phyloP scores from a whole-genome alignment of 805 yeast species.

The Candida dajiaensis region DNA sequence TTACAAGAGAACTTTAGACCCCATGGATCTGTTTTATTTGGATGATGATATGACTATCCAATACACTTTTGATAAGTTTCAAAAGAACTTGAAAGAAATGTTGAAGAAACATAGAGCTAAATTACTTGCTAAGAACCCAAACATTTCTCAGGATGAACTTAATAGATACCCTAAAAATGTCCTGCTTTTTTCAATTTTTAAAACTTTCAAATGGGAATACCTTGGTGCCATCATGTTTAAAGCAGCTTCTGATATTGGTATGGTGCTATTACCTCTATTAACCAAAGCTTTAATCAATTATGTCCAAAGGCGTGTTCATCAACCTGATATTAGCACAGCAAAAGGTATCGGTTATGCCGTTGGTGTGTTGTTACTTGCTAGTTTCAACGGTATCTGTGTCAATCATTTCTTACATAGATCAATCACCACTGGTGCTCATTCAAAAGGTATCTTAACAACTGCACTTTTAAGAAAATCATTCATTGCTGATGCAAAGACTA shows the following conservation, averaged over 20 bases:
- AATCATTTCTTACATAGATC: constrained; percentile 49
- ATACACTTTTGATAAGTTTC: constrained; percentile 33
- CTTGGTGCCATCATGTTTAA: constrained; percentile 35
- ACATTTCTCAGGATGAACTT: constrained; percentile 33
- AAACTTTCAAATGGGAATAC: constrained; percentile 44
- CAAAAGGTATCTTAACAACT: constrained; percentile 59
- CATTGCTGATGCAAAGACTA: constrained; percentile 45
- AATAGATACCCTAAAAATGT: constrained; percentile 33
- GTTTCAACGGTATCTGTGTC: constrained; percentile 30
- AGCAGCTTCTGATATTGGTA: constrained; percentile 39
- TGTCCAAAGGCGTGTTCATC: constrained; percentile 39
- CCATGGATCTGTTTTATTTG: constrained; percentile 51
- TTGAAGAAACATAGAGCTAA: constrained; percentile 27
- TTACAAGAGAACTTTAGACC: constrained; percentile 63
- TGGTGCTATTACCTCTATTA: constrained; percentile 48
- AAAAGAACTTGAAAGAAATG: constrained; percentile 26
- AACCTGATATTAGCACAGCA: constrained; percentile 31
- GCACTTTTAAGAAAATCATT: constrained; percentile 62
- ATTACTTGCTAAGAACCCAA: constrained; percentile 29
- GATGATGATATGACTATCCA: constrained; percentile 39
- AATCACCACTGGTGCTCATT: constrained; percentile 59
- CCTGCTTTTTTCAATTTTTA: constrained; percentile 39
- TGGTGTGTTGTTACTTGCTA: constrained; percentile 43
- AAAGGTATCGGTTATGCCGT: constrained; percentile 58
- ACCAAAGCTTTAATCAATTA: constrained; percentile 49